Base-by-base conservation (phyloP, 352 stramenopile genomes). In the Globisporangium canariense region DNA sequence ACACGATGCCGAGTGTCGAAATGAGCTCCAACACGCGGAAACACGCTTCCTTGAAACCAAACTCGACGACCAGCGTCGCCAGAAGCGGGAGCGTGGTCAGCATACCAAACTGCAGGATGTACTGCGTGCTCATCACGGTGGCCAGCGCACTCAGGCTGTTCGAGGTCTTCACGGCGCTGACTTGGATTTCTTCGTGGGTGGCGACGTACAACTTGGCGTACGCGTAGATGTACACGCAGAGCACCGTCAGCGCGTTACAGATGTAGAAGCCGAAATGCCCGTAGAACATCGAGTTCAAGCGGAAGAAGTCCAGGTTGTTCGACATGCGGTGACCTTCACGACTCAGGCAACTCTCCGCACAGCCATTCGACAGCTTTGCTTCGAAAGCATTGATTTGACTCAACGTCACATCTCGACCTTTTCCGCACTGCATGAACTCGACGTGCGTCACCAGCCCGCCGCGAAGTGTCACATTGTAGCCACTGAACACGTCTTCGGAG, bases 191-290 rank as follows among this genome's bases (percentile, higher is more conserved):
- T 38, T 76, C 76, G 68, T 94, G 85, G 0, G 86, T 88, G 11
- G 77, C 79, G 22, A 91, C 74, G 66, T 96, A 96, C 52, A 96
- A 52, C 61, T 94, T 94, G 16, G 76, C 75, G 70, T 94, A 96
- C 16, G 86, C 83, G 65, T 93, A 96, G 32, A 94, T 77, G 68
- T 91, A 96, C 25, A 94, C 86, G 60, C 84, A 93, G 25, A 96
- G 65, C 10, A 94, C 85, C 1, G 88, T 96, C n/a, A 96, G 58
- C 5, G 81, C 86, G 62, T 93, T 94, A 62, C 83, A 90, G 64
- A 96, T 94, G 78, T 96, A 96, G 66, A 96, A 96, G 10, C 88
- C 88, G 30, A 93, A 92, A 67, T 96, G 88, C 6, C 82, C 81
- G 59, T 90, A 94, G 59, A 90, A 96, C 88, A 96, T 94, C 20